A percentile compares a stretch with the other conserved stretches of the same genome.
Conservation (phyloP, 768 basidiomycete species). For the Boletus fagicola region DNA sequence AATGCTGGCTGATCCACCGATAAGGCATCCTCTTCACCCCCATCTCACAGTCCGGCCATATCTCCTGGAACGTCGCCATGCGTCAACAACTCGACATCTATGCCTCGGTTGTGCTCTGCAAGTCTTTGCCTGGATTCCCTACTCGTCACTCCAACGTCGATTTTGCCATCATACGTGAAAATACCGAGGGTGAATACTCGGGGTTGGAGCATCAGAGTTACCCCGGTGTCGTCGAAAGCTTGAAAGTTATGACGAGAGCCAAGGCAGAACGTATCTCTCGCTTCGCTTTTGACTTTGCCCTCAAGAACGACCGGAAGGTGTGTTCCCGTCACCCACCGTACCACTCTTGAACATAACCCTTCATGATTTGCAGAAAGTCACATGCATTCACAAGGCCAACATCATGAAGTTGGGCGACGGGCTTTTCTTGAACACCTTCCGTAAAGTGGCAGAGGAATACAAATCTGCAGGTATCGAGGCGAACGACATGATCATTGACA, state of each 20-base stretch:
- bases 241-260: slow-evolving; percentile 94
- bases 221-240: slow-evolving; percentile 96
- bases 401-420: slow-evolving; percentile 99
- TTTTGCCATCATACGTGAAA: slow-evolving; percentile 99
- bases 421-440: slow-evolving; percentile 98
- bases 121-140: slow-evolving; percentile 92
- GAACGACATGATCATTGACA: slow-evolving; percentile 99
- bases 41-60: slow-evolving; percentile 92
- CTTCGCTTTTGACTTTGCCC: slow-evolving; percentile 98
- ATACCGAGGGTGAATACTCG: slow-evolving; percentile 99
- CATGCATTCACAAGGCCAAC: slow-evolving; percentile 99
- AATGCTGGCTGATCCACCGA: slow-evolving; percentile 3
- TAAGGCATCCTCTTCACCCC: slow-evolving; percentile 98
- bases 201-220: slow-evolving; percentile 97
- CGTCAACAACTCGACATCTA: slow-evolving; percentile 99
- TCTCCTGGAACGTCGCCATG: slow-evolving; percentile 99
- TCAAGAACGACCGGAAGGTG: slow-evolving; percentile 98
- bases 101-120: slow-evolving; percentile 97
- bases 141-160: slow-evolving; percentile 97
- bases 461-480: slow-evolving; percentile 85
- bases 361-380: slow-evolving; percentile 77
- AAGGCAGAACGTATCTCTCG: slow-evolving; percentile 96
- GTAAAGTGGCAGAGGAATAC: slow-evolving; percentile 95
- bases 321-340: slow-evolving; percentile 10
- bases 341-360: background rate